Evolutionary conservation across 805 yeast genomes (phyloP), one percentile per base, ranked within the genome.

Genomic region (Clavispora carvajalis): DNA sequence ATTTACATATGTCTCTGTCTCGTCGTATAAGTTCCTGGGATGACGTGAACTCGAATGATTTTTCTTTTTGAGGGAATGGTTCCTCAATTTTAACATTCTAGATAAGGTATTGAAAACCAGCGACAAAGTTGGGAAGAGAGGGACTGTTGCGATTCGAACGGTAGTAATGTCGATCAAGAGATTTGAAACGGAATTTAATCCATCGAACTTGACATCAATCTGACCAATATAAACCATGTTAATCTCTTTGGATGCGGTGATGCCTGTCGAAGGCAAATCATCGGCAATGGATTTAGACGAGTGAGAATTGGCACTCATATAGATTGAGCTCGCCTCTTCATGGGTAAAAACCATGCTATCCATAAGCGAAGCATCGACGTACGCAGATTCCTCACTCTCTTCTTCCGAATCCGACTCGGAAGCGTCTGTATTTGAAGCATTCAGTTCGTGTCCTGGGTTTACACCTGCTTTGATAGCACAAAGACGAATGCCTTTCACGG

Each of bases 241-340:
- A 2, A 59, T 57, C 18, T 34, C 35, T 15, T n/a, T 23, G 12
- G 28, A 22, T 6, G 24, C 17, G 3, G 21, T 21, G 36, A 71
- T 63, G 2, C 77, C 55, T 5, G 31, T 11, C 18, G 31, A 16
- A 3, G 31, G 12, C 10, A 10, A 15, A 3, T 28, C 31, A 15
- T 28, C 19, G 16, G 31, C 7, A 12, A 4, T 28, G 5, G 31
- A 13, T 15, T 28, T 28, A 8, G 19, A 7, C 7, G 31, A 2
- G 37, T 74, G 71, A 0, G 86, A 79, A 9, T 82, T 68, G 2
- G 95, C 95, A 59, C 95, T 85, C 90, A 85, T 79, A 55, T 85
- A 87, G 15, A 86, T 72, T 3, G 89, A 80, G 35, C 79, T 72
- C 1, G 86, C 83, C 41, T 82, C 84, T 37, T 76, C 79, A 39